Percentiles rank a stretch among this genome's conserved stretches.
These are phyloP conservation scores for Allantophomopsis lycopodina DNA, from an alignment of 2,329 filamentous ascomycete species.

Conservation along the genomic window DNA sequence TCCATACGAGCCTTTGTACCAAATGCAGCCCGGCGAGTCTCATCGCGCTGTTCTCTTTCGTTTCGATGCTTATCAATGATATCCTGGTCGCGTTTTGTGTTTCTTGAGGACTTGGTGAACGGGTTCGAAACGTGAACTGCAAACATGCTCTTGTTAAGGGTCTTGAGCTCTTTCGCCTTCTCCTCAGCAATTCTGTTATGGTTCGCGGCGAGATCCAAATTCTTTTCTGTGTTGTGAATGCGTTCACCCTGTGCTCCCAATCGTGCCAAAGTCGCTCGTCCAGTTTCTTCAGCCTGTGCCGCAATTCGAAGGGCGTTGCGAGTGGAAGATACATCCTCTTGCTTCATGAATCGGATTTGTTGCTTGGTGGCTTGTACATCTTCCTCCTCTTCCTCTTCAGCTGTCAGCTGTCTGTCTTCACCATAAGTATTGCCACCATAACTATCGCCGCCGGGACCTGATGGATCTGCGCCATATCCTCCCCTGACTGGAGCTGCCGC, in stretches of 20 bases:
- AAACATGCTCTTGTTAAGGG: conserved; percentile 83
- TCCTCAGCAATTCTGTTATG: conserved; percentile 67
- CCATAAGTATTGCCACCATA: conserved; percentile 22
- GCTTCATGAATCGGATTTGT: conserved; percentile 63
- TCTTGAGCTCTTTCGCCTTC: conserved; percentile 71
- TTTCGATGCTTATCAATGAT: conserved; percentile 55
- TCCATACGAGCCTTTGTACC: conserved; percentile 39
- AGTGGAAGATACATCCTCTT: conserved; percentile 61
- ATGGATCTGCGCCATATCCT: conserved; percentile 13
- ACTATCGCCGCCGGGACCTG: conserved; percentile 5
- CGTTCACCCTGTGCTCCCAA: conserved; percentile 70
- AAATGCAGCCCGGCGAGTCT: conserved; percentile 41
- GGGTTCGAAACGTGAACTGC: conserved; percentile 66
- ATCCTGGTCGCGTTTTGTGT: conserved; percentile 49
- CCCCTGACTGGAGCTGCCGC: conserved; percentile 8
- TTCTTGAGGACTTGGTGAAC: conserved; percentile 57
- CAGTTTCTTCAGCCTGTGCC: conserved; percentile 56
- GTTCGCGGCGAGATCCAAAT: conserved; percentile 66
- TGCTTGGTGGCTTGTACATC: conserved; percentile 59
- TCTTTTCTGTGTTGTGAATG: conserved; percentile 69
- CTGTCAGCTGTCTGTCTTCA: conserved; percentile 62
- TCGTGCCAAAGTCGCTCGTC: conserved; percentile 56
- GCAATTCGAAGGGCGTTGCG: conserved; percentile 56
- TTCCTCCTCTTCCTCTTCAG: conserved; percentile 61
- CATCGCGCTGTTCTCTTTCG: conserved; percentile 52